Evolutionary conservation across 2,329 filamentous ascomycete species (phyloP).

Genomic region (Xylaria sp.): DNA sequence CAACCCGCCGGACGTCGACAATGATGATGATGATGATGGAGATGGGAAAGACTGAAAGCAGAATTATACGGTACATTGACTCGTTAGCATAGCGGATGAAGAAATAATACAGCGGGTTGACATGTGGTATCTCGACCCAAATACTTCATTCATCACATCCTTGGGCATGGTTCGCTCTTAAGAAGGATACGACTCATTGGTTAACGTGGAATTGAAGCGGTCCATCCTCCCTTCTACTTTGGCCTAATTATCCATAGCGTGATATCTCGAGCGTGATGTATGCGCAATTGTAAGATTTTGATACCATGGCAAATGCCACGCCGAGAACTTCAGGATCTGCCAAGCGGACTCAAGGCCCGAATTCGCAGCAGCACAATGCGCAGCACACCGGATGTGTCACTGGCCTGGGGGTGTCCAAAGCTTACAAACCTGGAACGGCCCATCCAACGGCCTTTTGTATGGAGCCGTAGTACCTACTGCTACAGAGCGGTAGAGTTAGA

Average conservation of each 20-base stretch:
- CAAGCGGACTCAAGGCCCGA: slow-evolving; percentile 2
- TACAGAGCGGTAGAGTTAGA: no score
- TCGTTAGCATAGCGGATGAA: not conserved
- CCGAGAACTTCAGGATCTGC: not conserved
- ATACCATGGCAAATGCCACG: no score
- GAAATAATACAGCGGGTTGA: not conserved
- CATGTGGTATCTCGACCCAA: not conserved
- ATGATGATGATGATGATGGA: not conserved
- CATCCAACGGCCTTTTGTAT: no score
- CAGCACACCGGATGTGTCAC: slow-evolving; percentile 30
- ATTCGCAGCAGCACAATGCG: slow-evolving; percentile 20
- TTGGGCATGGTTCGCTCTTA: not conserved
- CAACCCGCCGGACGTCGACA: slow-evolving; percentile 48
- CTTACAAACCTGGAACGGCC: no score
- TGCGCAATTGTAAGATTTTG: no score
- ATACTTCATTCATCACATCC: not conserved
- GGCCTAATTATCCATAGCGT: not conserved
- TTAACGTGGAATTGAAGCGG: not conserved
- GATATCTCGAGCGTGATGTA: not conserved
- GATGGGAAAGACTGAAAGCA: not conserved
- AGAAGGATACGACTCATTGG: not conserved
- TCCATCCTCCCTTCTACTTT: not conserved
- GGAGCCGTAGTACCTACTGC: no score
- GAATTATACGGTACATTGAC: not conserved
- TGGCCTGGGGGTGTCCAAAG: slow-evolving; percentile 1